Base-by-base conservation (phyloP, 148 eudicot genomes). In the Cornus florida region DNA sequence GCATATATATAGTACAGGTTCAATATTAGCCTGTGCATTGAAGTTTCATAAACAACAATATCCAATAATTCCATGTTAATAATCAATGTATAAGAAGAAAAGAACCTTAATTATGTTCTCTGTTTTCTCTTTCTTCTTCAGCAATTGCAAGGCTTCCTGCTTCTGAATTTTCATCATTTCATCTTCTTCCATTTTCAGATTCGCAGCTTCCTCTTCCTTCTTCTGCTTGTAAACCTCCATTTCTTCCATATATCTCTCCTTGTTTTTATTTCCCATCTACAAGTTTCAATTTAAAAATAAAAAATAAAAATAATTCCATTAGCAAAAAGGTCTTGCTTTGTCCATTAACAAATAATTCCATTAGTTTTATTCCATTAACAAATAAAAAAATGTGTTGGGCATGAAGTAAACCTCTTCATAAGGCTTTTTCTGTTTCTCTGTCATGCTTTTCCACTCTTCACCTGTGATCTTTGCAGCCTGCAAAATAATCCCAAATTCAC, bases 391-490 rank as follows among this genome's bases (percentile, higher is more conserved):
- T 43, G 48, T 43, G 48, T 6, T 43, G 48, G 48, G 48, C 48
- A 43, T 19, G 62, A 65, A 81, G 38, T 71, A 31, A 7, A 93
- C 97, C 92, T 93, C 81, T 86, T 95, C 97, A 79, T 90, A 95
- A 33, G 94, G 92, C 65, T 43, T 78, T 74, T 73, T 93, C 50
- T 95, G 86, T 69, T 85, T 73, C 59, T 90, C 97, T 35, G 90
- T 82, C 99, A 95, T 87, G 84, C 76, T 93, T 87, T 92, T 95
- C 99, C 99, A 95, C 80, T 95, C 97, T 86, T 93, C 94, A 46
- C 97, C 93, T 5, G 87, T 87, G 64, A 93, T 84, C 89, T 90
- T 95, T 19, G 97, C 93, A 79, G 87, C 83, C 97, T 92, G 32
- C 41, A 71, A 38, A 73, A 77, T 10, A 14, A 31, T 73, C 14